phyloP scores from a whole-genome alignment of 306 rosid species.

The Glycine latifolia region DNA sequence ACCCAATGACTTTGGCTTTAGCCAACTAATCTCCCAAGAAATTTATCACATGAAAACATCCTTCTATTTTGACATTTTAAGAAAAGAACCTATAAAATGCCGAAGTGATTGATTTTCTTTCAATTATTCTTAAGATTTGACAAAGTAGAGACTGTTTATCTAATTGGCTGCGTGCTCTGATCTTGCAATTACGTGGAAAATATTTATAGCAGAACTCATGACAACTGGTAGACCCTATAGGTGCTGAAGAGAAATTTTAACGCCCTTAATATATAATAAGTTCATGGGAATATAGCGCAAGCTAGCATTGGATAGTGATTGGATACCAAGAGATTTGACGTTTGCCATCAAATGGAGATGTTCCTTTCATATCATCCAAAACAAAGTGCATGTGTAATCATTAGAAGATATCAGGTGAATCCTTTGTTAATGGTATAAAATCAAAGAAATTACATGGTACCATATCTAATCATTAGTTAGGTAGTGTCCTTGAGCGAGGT shows the following conservation, averaged over 20 bases:
- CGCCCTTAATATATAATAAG: slow-evolving; percentile 24
- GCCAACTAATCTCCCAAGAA: slow-evolving; percentile 21
- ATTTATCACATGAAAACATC: background rate
- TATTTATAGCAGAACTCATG: slow-evolving; percentile 18
- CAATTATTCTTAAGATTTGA: slow-evolving; percentile 14
- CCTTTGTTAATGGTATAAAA: slow-evolving; percentile 51
- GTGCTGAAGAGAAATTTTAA: slow-evolving; percentile 14
- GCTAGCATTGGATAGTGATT: slow-evolving; percentile 56
- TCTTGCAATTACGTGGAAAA: slow-evolving; percentile 10
- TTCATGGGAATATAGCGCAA: slow-evolving; percentile 56
- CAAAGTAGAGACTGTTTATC: slow-evolving; percentile 19
- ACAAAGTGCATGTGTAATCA: slow-evolving; percentile 30
- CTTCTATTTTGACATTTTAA: background rate
- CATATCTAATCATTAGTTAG: slow-evolving; percentile 76
- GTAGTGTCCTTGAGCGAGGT: slow-evolving; percentile 60
- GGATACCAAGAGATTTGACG: slow-evolving; percentile 59
- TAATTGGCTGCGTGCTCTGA: background rate
- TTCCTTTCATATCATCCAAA: slow-evolving; percentile 49
- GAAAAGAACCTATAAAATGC: background rate
- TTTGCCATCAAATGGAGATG: slow-evolving; percentile 46
- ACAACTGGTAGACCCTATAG: slow-evolving; percentile 41
- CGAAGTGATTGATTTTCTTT: slow-evolving; percentile 19
- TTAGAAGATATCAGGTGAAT: slow-evolving; percentile 42
- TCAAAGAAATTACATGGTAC: slow-evolving; percentile 52
- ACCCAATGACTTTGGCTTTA: slow-evolving; percentile 27